Percentiles rank a stretch among this genome's conserved stretches.
phyloP scores from a whole-genome alignment of 768 basidiomycete species.

The Gelatoporia subvermispora region DNA sequence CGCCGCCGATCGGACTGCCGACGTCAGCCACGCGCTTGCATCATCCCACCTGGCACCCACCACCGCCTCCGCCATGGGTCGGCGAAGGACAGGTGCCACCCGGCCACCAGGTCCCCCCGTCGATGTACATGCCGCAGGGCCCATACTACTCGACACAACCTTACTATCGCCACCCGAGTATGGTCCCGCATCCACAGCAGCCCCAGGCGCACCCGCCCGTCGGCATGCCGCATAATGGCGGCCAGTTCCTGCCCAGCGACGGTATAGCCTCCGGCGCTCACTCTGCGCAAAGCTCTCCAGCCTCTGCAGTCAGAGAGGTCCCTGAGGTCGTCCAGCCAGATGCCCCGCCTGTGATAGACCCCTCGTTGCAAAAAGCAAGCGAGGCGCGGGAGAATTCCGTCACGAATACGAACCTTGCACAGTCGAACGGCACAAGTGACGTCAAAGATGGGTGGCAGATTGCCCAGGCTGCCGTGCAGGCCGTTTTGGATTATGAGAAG shows the following conservation, averaged over 20 bases:
- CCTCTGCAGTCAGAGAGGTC: neutral
- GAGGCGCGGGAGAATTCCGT: neutral
- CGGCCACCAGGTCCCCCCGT: neutral
- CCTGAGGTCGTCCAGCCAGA: neutral
- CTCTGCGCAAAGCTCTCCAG: neutral
- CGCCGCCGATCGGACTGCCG: constrained; percentile 37
- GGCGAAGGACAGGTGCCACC: constrained; percentile 24
- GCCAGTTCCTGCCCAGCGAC: neutral
- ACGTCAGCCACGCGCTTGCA: constrained; percentile 46
- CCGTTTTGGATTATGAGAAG: constrained; percentile 28
- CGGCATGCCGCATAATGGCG: constrained; percentile 7
- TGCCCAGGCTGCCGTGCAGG: constrained; percentile 24
- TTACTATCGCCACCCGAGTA: constrained; percentile 41
- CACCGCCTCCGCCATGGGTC: constrained; percentile 34
- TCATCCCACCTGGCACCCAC: constrained; percentile 22
- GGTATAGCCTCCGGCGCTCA: neutral
- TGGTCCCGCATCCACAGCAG: constrained; percentile 19
- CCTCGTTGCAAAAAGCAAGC: constrained; percentile 29
- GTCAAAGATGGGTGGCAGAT: no score
- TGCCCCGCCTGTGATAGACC: constrained; percentile 31
- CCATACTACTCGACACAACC: constrained; percentile 35
- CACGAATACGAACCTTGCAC: constrained; percentile 1
- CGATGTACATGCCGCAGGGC: constrained; percentile 29
- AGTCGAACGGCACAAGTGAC: constrained; percentile 8
- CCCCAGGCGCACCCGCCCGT: constrained; percentile 20